Base-by-base conservation (phyloP, 495 filamentous ascomycete species). In the Hypomontagnella submonticulosa region DNA sequence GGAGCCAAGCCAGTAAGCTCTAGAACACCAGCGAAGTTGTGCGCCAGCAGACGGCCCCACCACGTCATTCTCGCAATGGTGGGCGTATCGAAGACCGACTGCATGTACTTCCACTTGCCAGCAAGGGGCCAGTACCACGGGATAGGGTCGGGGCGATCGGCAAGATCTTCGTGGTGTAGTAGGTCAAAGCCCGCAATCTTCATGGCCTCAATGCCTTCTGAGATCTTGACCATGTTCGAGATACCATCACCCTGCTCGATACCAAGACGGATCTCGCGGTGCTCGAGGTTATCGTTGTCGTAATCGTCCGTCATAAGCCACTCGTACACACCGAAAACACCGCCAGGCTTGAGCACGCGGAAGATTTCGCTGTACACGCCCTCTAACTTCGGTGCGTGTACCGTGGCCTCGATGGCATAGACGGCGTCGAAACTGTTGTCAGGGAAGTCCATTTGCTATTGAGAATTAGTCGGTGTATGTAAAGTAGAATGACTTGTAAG, bases 271-370 rank as follows among this genome's bases (percentile, higher is more conserved):
- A 98, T 93, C 69, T 89, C 86, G 63, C 93, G 89, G 83, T 99
- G 95, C 71, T 89, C 87, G 12, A 90, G 73, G 83, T 98, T 92
- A 52, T 88, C 77, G 73, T 95, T 94, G 81, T 99, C 90, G 81
- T 97, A 99, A 2, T 88, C 80, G 70, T 97, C 94, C 37, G 94
- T 97, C 95, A 99, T 99, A 65, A 99, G 83, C 96, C 96, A 99
- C 78, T 99, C 95, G 83, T 98, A 98, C 36, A 98, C 95, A 72
- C 95, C 95, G 71, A 99, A 99, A 54, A 91, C 84, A 72, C 95
- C 95, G 50, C 96, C 95, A 44, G 95, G 95, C 85, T 98, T 99
- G 48, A 99, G 82, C 40, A 98, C 95, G 30, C 92, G 91, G 85
- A 89, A 91, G 73, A 98, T 98, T 76, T 99, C 88, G 75, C 83